Conservation (phyloP, 192 early-diverging fungal genomes). For the Coemansia erecta region DNA sequence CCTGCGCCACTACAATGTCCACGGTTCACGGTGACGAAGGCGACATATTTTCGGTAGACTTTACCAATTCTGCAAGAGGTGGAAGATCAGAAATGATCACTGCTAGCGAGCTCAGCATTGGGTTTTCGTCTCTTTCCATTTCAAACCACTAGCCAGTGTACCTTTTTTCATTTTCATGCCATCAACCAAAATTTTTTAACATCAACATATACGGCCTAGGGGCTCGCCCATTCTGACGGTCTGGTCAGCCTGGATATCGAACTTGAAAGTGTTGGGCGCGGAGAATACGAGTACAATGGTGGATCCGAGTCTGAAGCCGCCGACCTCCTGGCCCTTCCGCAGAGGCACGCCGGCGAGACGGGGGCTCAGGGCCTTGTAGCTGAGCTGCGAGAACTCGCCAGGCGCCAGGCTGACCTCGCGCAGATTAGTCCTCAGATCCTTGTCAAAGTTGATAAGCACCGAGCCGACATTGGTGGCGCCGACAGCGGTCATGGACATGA, state of each 20-base stretch:
- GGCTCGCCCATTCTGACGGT: conserved; percentile 80
- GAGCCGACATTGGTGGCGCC: conserved; percentile 98
- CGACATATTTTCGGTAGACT: too few species aligned
- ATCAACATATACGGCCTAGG: conserved; percentile 50
- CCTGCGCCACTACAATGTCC: too few species aligned
- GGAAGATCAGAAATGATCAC: too few species aligned
- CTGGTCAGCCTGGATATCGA: conserved; percentile 66
- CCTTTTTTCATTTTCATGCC: too few species aligned
- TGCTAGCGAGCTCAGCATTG: too few species aligned
- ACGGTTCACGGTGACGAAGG: too few species aligned
- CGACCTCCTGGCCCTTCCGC: conserved; percentile 82
- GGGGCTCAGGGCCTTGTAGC: conserved; percentile 64
- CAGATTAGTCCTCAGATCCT: conserved; percentile 69
- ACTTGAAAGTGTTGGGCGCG: conserved; percentile 82
- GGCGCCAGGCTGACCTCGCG: conserved; percentile 63
- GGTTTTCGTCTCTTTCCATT: too few species aligned
- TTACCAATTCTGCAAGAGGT: too few species aligned
- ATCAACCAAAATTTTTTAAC: too few species aligned
- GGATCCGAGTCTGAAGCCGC: conserved; percentile 92
- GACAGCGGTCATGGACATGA: conserved; percentile 96
- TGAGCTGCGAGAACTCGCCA: conserved; percentile 74
- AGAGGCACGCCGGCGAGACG: conserved; percentile 66
- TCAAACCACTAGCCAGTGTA: too few species aligned
- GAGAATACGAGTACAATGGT: conserved; percentile 98
- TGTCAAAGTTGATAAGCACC: conserved; percentile 92